These are phyloP conservation scores for Saccharomycopsis fermentans DNA, from an alignment of 805 yeast genomes.

Conservation along the genomic window DNA sequence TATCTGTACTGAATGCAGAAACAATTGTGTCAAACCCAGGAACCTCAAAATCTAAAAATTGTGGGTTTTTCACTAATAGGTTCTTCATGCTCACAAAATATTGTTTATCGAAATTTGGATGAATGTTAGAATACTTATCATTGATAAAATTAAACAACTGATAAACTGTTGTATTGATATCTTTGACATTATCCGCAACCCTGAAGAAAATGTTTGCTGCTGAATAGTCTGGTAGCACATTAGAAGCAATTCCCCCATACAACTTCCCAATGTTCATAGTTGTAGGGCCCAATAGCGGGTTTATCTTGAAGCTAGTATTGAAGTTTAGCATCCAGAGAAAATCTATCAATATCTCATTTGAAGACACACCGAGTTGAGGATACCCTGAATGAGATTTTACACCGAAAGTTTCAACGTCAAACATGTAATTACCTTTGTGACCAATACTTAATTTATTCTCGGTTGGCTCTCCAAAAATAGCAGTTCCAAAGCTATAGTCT, in stretches of 20 bases:
- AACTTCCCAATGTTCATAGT: slow-evolving; percentile 53
- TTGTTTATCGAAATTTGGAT: not conserved
- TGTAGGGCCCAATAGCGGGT: slow-evolving; percentile 46
- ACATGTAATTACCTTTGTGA: slow-evolving; percentile 49
- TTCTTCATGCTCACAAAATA: not conserved
- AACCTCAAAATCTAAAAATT: slow-evolving; percentile 44
- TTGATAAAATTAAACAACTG: not conserved
- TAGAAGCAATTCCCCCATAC: slow-evolving; percentile 53
- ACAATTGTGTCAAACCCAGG: slow-evolving; percentile 52
- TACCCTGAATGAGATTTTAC: slow-evolving; percentile 58
- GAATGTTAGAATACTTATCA: not conserved
- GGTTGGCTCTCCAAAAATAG: slow-evolving; percentile 69
- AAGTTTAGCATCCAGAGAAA: slow-evolving; percentile 34
- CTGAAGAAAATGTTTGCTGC: slow-evolving; percentile 40
- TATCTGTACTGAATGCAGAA: slow-evolving; percentile 31
- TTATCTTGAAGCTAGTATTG: slow-evolving; percentile 33
- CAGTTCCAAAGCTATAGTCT: slow-evolving; percentile 21
- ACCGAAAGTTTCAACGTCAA: slow-evolving; percentile 39
- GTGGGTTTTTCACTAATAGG: slow-evolving; percentile 25
- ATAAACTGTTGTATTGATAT: not conserved
- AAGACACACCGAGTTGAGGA: slow-evolving; percentile 58
- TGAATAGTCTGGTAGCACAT: slow-evolving; percentile 55
- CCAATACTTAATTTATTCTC: slow-evolving; percentile 59
- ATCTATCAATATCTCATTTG: slow-evolving; percentile 45
- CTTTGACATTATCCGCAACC: slow-evolving; percentile 36